A percentile compares a stretch with the other conserved stretches of the same genome.
Evolutionary conservation across 129 eudicot species (phyloP).

Genomic region (Smallanthus sonchifolius): DNA sequence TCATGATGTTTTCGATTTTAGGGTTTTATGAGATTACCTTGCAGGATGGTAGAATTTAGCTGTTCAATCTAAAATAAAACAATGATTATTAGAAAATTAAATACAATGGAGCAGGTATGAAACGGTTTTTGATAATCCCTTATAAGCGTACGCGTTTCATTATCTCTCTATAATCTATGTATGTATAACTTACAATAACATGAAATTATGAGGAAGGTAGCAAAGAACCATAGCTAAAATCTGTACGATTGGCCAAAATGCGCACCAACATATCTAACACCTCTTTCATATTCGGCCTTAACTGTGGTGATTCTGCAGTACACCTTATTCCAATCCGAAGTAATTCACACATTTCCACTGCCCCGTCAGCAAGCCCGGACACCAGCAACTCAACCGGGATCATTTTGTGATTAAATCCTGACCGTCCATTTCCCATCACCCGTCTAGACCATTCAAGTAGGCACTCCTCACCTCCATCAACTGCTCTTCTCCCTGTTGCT

Average conservation of each 20-base stretch:
- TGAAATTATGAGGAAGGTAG: conserved; percentile 4
- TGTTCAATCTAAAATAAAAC: too few species aligned
- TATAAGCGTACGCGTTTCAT: too few species aligned
- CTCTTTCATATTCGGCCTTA: conserved; percentile 95
- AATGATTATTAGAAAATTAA: too few species aligned
- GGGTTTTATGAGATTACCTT: too few species aligned
- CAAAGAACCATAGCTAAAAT: conserved; percentile 22
- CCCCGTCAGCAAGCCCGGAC: conserved; percentile 47
- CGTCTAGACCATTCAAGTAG: conserved; percentile 78
- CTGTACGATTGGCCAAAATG: conserved; percentile 42
- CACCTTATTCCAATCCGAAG: conserved; percentile 72
- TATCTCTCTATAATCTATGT: too few species aligned
- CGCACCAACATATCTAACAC: conserved; percentile 60
- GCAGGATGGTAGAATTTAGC: too few species aligned
- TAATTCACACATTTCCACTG: conserved; percentile 58
- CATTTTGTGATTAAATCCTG: neutral
- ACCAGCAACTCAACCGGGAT: conserved; percentile 48
- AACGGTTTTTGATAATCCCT: too few species aligned
- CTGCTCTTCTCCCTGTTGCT: conserved; percentile 87
- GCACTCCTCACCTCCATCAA: conserved; percentile 91
- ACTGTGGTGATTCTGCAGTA: conserved; percentile 66
- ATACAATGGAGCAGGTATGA: too few species aligned
- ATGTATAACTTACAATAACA: neutral
- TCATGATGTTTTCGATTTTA: too few species aligned
- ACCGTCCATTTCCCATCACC: conserved; percentile 48